Evolutionary conservation across 208 protist species (phyloP).

Genomic region (Crithidia brevicula): DNA sequence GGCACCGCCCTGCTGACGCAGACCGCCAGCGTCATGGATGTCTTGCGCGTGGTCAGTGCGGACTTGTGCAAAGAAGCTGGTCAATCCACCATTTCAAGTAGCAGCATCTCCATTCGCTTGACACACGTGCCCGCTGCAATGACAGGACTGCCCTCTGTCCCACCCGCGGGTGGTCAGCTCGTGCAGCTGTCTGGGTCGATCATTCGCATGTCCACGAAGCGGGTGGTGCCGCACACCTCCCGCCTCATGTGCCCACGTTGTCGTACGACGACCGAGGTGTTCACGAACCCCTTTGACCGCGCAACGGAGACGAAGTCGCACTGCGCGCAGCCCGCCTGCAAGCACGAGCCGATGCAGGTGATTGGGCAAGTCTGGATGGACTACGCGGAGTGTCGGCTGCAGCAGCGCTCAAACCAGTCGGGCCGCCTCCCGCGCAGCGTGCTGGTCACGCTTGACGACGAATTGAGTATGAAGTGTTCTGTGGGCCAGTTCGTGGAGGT

Average conservation of each 20-base stretch:
- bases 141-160: conserved; percentile 61
- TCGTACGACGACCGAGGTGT: conserved; percentile 42
- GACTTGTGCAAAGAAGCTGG: conserved; percentile 62
- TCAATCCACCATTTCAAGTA: conserved; percentile 37
- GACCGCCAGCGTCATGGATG: conserved; percentile 49
- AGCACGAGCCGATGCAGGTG: conserved; percentile 70
- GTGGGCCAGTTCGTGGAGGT: conserved; percentile 90
- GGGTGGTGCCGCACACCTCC: conserved; percentile 76
- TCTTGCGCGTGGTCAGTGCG: conserved; percentile 45
- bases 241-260: conserved; percentile 77
- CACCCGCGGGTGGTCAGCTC: conserved; percentile 61
- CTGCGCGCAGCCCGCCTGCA: conserved; percentile 64
- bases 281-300: conserved; percentile 74
- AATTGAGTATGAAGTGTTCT: conserved; percentile 76
- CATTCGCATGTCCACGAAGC: conserved; percentile 81
- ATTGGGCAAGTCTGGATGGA: conserved; percentile 88
- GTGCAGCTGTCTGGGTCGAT: conserved; percentile 83
- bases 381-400: conserved; percentile 89
- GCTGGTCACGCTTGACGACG: conserved; percentile 84
- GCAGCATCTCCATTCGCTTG: conserved; percentile 67
- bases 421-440: conserved; percentile 80
- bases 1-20: conserved; percentile 47
- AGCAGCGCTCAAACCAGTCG: conserved; percentile 79
- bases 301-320: conserved; percentile 38
- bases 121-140: conserved; percentile 67